phyloP scores from a whole-genome alignment of 2,329 filamentous ascomycete genomes.

The Scytalidium sp. region DNA sequence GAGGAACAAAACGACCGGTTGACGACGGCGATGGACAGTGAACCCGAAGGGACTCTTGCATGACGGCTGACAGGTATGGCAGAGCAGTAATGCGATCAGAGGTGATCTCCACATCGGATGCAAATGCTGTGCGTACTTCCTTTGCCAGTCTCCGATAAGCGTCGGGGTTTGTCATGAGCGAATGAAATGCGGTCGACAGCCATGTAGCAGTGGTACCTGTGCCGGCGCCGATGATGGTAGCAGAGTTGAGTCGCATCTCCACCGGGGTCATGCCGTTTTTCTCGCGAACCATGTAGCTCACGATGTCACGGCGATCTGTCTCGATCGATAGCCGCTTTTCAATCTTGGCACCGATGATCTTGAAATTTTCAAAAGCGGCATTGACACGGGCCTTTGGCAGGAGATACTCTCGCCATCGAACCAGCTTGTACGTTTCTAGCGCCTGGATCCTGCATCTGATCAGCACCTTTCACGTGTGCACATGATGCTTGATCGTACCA shows the following conservation, averaged over 20 bases:
- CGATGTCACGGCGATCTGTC: slow-evolving; percentile 14
- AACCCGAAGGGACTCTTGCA: slow-evolving; percentile 11
- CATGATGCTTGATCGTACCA: too few species aligned
- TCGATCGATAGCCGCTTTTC: slow-evolving; percentile 1
- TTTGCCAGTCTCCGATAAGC: background rate
- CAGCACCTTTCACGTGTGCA: too few species aligned
- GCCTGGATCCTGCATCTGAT: too few species aligned
- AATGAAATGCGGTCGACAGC: slow-evolving; percentile 23
- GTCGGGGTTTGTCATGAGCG: background rate
- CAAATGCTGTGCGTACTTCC: slow-evolving; percentile 3
- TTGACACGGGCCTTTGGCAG: too few species aligned
- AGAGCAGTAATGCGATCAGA: background rate
- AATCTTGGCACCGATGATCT: slow-evolving; percentile 1
- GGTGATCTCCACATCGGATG: slow-evolving; percentile 4
- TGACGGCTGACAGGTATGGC: slow-evolving; percentile 8
- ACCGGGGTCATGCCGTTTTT: slow-evolving; percentile 16
- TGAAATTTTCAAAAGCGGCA: too few species aligned
- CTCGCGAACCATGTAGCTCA: slow-evolving; percentile 20
- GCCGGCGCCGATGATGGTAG: slow-evolving; percentile 21
- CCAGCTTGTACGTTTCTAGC: too few species aligned
- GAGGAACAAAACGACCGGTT: background rate
- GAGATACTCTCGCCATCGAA: too few species aligned
- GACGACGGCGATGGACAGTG: slow-evolving; percentile 8
- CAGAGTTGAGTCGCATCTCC: slow-evolving; percentile 21
- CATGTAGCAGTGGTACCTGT: slow-evolving; percentile 25